Base-by-base conservation (phyloP, 2,329 filamentous ascomycete species). In the Cladosporium colombiae region DNA sequence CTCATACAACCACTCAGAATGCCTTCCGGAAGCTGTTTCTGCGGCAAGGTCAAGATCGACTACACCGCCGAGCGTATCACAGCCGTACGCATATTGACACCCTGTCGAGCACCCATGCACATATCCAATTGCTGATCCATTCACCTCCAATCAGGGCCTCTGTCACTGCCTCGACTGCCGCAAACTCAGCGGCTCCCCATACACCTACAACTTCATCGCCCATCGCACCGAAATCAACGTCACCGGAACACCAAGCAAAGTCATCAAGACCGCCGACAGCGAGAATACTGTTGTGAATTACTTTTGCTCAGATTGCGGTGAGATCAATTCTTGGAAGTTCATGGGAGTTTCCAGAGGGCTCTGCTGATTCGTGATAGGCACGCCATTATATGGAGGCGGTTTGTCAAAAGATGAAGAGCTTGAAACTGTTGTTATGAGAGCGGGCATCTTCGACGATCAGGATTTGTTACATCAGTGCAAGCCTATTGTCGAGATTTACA, bases 281-380 rank as follows among this genome's bases (percentile, higher is more conserved):
- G 35, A 25, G 0, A 56, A 56, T 18, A 29, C 18, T 13, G 49
- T 63, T 10, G n/a, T 52, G 23, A 63, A 63, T 25, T 63, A 56
- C 50, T 63, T 63, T 18, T 63, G 61, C 25, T 7, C 33, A 10
- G 61, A 63, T 18, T 63, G 61, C 21, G 61, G 61, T 63, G 46
- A 25, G 60, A 11, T 29, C 5, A 11, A 37, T 16, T 8, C 14
- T 21, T n/a, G 23, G 11, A 11, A 25, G 2, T 31, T 7, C 16
- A 8, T 11, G 4, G 27, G 21, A 10, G 27, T 31, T 53, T 29
- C 7, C 2, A 2, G 2, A 31, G 18, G 3, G n/a, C 3, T 14
- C n/a, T 33, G 52, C 52, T 55, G 18, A 55, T 55, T 13, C 18
- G 2, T 7, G 13, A 21, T 18, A 63, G 61, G 61, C 8, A 31